Conservation (phyloP, 2,329 filamentous ascomycete genomes). For the Penicillium digitatum region DNA sequence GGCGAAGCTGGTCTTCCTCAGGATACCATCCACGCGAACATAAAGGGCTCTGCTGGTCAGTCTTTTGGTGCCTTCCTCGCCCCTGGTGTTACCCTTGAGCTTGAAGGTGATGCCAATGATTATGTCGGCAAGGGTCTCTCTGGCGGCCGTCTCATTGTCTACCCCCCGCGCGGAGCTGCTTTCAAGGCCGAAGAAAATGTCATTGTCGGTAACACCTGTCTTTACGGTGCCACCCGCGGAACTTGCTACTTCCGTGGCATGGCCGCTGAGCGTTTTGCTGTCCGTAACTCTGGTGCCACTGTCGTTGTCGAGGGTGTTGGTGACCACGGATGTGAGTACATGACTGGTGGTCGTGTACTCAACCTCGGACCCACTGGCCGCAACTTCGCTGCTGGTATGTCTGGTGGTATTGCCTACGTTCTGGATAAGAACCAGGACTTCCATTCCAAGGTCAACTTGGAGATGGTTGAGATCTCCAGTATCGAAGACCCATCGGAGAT, state of each 20-base stretch:
- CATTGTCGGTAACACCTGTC: slow-evolving; percentile 86
- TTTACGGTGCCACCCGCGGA: slow-evolving; percentile 89
- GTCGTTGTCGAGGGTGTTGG: slow-evolving; percentile 95
- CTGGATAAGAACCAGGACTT: slow-evolving; percentile 88
- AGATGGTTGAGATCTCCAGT: slow-evolving; percentile 89
- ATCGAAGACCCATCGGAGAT: slow-evolving; percentile 85
- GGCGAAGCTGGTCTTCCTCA: slow-evolving; percentile 83
- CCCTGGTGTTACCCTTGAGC: slow-evolving; percentile 86
- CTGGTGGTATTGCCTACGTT: slow-evolving; percentile 92
- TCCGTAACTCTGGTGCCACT: slow-evolving; percentile 91
- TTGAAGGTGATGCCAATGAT: slow-evolving; percentile 94
- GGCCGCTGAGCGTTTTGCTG: slow-evolving; percentile 91
- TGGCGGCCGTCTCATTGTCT: slow-evolving; percentile 87
- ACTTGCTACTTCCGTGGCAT: slow-evolving; percentile 96
- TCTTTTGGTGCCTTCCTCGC: slow-evolving; percentile 94
- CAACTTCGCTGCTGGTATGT: slow-evolving; percentile 98
- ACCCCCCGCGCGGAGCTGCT: slow-evolving; percentile 81
- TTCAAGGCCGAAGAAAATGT: slow-evolving; percentile 97
- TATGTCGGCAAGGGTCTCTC: slow-evolving; percentile 96
- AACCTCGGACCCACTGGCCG: slow-evolving; percentile 85
- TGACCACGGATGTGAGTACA: slow-evolving; percentile 97
- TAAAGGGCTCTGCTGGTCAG: slow-evolving; percentile 93
- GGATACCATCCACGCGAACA: slow-evolving; percentile 93
- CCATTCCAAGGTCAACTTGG: slow-evolving; percentile 86
- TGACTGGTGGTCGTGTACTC: slow-evolving; percentile 90